Base-by-base conservation (phyloP, 352 stramenopile genomes). In the Globisporangium iwayamae region DNA sequence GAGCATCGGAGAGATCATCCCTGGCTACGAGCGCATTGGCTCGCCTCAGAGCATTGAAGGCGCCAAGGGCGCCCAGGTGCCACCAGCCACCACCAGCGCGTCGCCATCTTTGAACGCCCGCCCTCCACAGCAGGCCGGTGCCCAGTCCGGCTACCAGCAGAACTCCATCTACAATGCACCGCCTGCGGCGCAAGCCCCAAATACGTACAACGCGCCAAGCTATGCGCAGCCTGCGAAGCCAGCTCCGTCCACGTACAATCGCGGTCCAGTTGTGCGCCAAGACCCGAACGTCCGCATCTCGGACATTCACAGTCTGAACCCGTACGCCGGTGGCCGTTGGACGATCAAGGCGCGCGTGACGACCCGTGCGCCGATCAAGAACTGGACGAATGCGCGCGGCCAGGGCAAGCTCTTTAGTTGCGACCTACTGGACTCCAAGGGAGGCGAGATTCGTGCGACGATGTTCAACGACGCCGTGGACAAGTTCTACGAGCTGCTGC, bases 401-500 rank as follows among this genome's bases (percentile, higher is more conserved):
- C 94, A 98, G 63, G 97, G 98, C 57, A 96, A 94, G 67, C 86
- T 99, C 1, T 99, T 99, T 70, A 97, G 83, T 60, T 79, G 98
- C 38, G 96, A 99, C 65, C 75, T 99, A 34, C 75, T 99, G 36
- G 98, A 99, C 73, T 75, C 83, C 22, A 91, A 91, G 36, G 96
- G 94, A 32, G 93, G 90, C 20, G 97, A 99, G 77, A 99, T 99
- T 62, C 91, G 96, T 51, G 96, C 83, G 53, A 99, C 98, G 22
- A 98, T 99, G 70, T 99, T 99, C 77, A 99, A 99, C 67, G 97
- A 99, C 56, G 94, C 90, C 0, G 96, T 98, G 16, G 97, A 99
- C 68, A 98, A 98, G 70, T 99, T 98, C 66, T 98, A 98, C 78
- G 79, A 93, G 46, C 66, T 96, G 14, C 74, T 99, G 39, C 76